Evolutionary conservation across 331 rosid genomes (phyloP), one percentile per base, ranked within the genome.

Genomic region (Cydonia oblonga): DNA sequence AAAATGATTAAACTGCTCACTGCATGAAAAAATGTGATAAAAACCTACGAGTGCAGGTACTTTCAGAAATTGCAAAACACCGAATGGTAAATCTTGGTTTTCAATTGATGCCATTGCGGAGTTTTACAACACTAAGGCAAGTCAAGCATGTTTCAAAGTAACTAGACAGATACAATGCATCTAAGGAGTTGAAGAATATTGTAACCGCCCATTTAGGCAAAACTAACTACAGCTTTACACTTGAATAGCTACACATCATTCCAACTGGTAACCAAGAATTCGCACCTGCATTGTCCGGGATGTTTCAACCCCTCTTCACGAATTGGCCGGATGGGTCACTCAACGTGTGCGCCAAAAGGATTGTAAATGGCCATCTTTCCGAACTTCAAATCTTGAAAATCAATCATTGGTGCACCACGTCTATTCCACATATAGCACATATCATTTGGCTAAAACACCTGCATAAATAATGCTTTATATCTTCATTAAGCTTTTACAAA

Each of bases 401-500:
- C n/a, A n/a, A n/a, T n/a, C n/a, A n/a, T n/a, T n/a, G n/a, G n/a
- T n/a, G n/a, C n/a, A n/a, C n/a, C n/a, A n/a, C n/a, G n/a, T n/a
- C n/a, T n/a, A n/a, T n/a, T n/a, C n/a, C n/a, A n/a, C n/a, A n/a
- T n/a, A n/a, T n/a, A n/a, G n/a, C n/a, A n/a, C n/a, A n/a, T n/a
- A n/a, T 74, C 65, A 23, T 63, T 60, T 68, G 62, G 70, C 74
- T 71, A 73, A 20, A 54, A 58, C 26, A 30, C 63, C 58, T 35
- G 65, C 40, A 69, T 54, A 28, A 72, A 56, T 51, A 63, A 72
- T 82, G 65, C 62, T 26, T 56, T 53, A 11, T 33, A 63, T 44
- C 71, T 78, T 84, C 57, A 85, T 58, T 89, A 89, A 23, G 88
- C 89, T 86, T 95, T 95, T 5, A 91, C 81, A 40, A 88, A 79